These are phyloP conservation scores for Claviceps purpurea DNA, from an alignment of 2,329 filamentous ascomycete genomes.

Conservation along the genomic window DNA sequence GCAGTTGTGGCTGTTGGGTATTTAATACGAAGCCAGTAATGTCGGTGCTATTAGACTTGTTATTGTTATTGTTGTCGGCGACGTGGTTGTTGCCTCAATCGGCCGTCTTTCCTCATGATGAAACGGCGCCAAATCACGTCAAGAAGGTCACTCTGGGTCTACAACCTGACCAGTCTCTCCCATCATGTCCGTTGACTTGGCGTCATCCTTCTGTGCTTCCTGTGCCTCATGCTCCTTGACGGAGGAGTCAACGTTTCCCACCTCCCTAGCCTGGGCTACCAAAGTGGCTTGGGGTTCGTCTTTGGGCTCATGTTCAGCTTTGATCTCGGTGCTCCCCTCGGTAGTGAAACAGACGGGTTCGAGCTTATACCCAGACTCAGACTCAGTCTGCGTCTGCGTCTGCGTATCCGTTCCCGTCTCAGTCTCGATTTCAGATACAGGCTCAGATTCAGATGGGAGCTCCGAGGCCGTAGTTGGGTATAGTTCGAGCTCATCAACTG, in stretches of 20 bases:
- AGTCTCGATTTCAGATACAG: not conserved
- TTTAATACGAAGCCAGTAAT: too few species aligned
- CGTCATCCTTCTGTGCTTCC: not conserved
- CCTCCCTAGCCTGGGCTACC: not conserved
- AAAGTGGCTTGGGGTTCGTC: not conserved
- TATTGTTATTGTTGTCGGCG: not conserved
- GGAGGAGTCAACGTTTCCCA: not conserved
- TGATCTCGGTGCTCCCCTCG: not conserved
- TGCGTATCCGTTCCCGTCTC: not conserved
- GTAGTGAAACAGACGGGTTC: not conserved
- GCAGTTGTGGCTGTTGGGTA: too few species aligned
- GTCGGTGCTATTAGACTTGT: too few species aligned
- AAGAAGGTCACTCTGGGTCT: constrained; percentile 3
- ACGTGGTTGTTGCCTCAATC: not conserved
- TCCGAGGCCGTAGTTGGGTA: not conserved
- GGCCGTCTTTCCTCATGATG: not conserved
- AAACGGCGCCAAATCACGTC: not conserved
- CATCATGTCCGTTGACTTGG: constrained; percentile 3
- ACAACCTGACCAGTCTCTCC: constrained; percentile 2
- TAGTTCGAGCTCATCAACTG: not conserved
- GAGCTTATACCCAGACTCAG: not conserved
- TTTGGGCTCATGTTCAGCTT: not conserved
- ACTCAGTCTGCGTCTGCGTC: not conserved
- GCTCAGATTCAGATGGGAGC: not conserved
- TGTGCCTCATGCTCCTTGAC: not conserved